A percentile compares a stretch with the other conserved stretches of the same genome.
Evolutionary conservation across 345 rosid genomes (phyloP).

Genomic region (Crucihimalaya himalaica): DNA sequence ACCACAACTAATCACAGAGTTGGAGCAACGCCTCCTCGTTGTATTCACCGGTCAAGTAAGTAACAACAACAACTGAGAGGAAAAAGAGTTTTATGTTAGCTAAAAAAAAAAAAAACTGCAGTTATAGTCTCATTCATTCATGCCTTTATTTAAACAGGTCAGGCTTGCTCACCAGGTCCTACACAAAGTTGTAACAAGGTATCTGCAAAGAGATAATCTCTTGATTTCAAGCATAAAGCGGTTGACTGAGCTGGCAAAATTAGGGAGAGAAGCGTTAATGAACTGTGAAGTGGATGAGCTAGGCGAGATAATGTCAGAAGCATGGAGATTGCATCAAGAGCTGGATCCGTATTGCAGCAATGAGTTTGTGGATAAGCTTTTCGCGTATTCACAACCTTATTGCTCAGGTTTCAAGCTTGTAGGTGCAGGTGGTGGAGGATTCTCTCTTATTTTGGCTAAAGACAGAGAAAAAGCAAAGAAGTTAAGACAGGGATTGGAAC

Average conservation of each 20-base stretch:
- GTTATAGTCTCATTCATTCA: constrained; percentile 3
- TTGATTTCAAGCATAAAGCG: constrained; percentile 84
- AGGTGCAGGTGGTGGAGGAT: constrained; percentile 98
- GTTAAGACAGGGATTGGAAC: constrained; percentile 53
- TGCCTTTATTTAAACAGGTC: constrained; percentile 53
- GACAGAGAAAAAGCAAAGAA: constrained; percentile 53
- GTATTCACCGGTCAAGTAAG: constrained; percentile 97
- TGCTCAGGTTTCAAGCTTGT: constrained; percentile 94
- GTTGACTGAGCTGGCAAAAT: constrained; percentile 75
- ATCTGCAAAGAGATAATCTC: constrained; percentile 81
- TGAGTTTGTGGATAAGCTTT: constrained; percentile 75
- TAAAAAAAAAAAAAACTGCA: not conserved
- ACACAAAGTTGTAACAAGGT: constrained; percentile 86
- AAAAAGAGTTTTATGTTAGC: not conserved
- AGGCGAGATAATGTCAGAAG: constrained; percentile 89
- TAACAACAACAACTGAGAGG: not conserved
- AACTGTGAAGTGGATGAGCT: constrained; percentile 73
- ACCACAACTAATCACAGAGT: constrained; percentile 57
- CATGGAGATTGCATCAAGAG: constrained; percentile 97
- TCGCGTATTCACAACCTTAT: constrained; percentile 63
- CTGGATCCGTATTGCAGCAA: constrained; percentile 96
- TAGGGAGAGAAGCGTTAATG: constrained; percentile 91
- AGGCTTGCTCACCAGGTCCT: constrained; percentile 91
- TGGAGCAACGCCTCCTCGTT: constrained; percentile 79
- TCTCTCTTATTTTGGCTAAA: constrained; percentile 71